Evolutionary conservation across 495 filamentous ascomycete genomes (phyloP).

Genomic region (Echria macrotheca): DNA sequence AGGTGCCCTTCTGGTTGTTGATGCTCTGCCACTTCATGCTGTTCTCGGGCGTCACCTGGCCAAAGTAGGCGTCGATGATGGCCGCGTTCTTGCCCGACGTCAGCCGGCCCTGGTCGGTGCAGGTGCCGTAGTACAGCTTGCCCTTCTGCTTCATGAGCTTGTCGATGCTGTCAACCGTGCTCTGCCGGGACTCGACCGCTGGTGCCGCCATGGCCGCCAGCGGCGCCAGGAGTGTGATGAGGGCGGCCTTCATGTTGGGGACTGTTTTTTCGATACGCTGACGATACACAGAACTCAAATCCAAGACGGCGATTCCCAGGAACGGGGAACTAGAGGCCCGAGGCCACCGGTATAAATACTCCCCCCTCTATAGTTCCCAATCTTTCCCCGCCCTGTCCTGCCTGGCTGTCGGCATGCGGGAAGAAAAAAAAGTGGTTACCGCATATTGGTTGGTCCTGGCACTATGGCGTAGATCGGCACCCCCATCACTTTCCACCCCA

Average conservation of each 20-base stretch:
- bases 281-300: neutral
- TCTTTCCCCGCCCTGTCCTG: neutral
- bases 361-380: neutral
- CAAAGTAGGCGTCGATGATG: slow-evolving; percentile 56
- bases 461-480: too few species aligned
- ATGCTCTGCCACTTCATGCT: slow-evolving; percentile 59
- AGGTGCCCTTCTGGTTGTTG: slow-evolving; percentile 41
- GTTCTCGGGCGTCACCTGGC: slow-evolving; percentile 62
- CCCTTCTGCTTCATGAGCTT: slow-evolving; percentile 53
- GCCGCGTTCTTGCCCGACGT: slow-evolving; percentile 45
- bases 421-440: neutral
- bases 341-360: neutral
- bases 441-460: too few species aligned
- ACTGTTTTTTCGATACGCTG: neutral
- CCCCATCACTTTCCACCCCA: too few species aligned
- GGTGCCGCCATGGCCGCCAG: slow-evolving; percentile 30
- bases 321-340: neutral
- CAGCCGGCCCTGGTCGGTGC: slow-evolving; percentile 50
- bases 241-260: slow-evolving; percentile 36
- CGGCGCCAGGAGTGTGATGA: slow-evolving; percentile 33
- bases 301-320: neutral
- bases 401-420: neutral
- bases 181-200: slow-evolving; percentile 33
- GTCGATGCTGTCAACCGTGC: slow-evolving; percentile 46
- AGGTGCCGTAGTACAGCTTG: slow-evolving; percentile 56